Base-by-base conservation (phyloP, 1,284 basidiomycete species). In the Coniophora puteana region DNA sequence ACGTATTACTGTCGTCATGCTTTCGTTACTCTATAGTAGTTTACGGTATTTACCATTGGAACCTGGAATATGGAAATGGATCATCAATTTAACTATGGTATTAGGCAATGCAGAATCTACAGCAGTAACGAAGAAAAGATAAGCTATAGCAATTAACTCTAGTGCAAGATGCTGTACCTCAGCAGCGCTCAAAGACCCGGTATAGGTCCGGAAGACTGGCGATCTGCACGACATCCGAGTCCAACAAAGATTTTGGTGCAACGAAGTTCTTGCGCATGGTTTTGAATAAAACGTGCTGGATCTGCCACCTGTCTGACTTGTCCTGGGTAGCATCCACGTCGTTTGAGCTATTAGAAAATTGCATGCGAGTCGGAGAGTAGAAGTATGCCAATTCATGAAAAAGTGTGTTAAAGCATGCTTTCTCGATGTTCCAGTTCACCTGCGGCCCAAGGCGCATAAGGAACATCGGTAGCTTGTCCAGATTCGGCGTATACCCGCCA, bases 321-420 rank as follows among this genome's bases (percentile, higher is more conserved):
- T 71, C 67, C 46, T 72, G 64, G 1, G 62, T 59, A 8, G 53
- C 49, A 23, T 62, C 59, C 12, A 66, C 58, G 11, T 65, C 58
- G 10, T 55, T 41, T 7, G 46, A 42, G 0, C 47, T 46, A 10
- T 53, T 42, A 4, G 49, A 38, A 13, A 51, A 45, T 10, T 56
- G 41, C 2, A 59, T 58, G 4, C 51, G 47, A 1, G 51, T 43
- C 1, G 92, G 89, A 0, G 83, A 76, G 61, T 95, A 93, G 65
- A 95, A 97, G 58, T 81, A 89, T 1, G 92, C 93, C 1, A 99
- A 69, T 63, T 99, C 95, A 22, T 83, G 80, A 17, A 96, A 69
- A 55, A 99, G 85, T 0, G 80, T 76, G 14, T 80, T 75, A 56
- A 99, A 98, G 59, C 95, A 99, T 43, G 78, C 80, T 37, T 73